phyloP scores from a whole-genome alignment of 805 yeast genomes.

The Candida odintsovae region DNA sequence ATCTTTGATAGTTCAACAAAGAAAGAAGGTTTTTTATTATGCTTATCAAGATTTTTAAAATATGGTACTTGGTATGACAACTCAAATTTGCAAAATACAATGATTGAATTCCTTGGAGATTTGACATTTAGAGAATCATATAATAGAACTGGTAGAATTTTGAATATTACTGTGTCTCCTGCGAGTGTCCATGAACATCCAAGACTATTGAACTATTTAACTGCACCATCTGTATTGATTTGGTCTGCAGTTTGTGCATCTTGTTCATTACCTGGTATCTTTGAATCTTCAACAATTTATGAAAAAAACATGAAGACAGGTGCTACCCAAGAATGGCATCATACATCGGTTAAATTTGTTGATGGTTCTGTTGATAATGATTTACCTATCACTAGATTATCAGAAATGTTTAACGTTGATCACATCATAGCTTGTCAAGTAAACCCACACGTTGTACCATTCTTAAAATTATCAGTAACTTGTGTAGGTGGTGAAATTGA shows the following conservation, averaged over 20 bases:
- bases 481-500: slow-evolving; percentile 68
- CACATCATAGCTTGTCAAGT: slow-evolving; percentile 98
- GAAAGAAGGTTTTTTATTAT: slow-evolving; percentile 39
- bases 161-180: slow-evolving; percentile 91
- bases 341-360: slow-evolving; percentile 69
- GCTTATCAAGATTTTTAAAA: slow-evolving; percentile 59
- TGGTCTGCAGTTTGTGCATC: slow-evolving; percentile 94
- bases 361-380: slow-evolving; percentile 97
- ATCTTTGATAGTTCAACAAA: slow-evolving; percentile 39
- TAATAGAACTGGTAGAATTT: slow-evolving; percentile 87
- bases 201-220: slow-evolving; percentile 67
- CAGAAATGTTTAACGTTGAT: slow-evolving; percentile 96
- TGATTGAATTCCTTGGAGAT: slow-evolving; percentile 78
- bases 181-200: slow-evolving; percentile 91
- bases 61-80: slow-evolving; percentile 90
- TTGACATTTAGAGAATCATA: slow-evolving; percentile 92
- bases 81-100: slow-evolving; percentile 61
- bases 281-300: slow-evolving; percentile 77
- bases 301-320: slow-evolving; percentile 78
- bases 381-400: slow-evolving; percentile 79
- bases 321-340: slow-evolving; percentile 75
- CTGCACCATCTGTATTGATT: slow-evolving; percentile 74
- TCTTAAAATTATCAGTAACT: slow-evolving; percentile 61
- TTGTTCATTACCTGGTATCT: slow-evolving; percentile 89
- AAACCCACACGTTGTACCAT: slow-evolving; percentile 92